Conservation (phyloP, 164 flowering plant species). For the Houttuynia cordata region DNA sequence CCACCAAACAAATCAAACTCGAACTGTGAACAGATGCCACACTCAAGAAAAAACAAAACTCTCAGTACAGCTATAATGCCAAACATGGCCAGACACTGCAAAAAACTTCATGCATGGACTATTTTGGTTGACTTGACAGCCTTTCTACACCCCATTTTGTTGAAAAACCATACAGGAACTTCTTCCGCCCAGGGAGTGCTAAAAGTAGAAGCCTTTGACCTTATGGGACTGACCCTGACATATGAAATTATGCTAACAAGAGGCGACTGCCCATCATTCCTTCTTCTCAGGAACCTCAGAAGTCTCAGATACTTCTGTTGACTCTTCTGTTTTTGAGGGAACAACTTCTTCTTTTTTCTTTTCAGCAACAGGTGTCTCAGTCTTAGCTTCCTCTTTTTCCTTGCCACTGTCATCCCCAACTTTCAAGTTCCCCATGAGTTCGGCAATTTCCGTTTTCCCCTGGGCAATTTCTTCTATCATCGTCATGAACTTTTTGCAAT, state of each 20-base stretch:
- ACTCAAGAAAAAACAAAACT: not conserved
- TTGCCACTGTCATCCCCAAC: slow-evolving; percentile 11
- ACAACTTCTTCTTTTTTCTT: slow-evolving; percentile 4
- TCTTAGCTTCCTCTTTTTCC: slow-evolving; percentile 1
- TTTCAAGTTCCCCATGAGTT: slow-evolving; percentile 22
- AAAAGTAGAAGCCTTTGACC: not conserved
- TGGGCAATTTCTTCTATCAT: slow-evolving; percentile 25
- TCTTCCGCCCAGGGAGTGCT: not conserved
- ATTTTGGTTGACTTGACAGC: not conserved
- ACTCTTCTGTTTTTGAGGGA: slow-evolving; percentile 3
- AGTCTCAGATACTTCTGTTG: not conserved
- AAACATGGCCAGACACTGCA: not conserved
- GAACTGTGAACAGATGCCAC: not conserved
- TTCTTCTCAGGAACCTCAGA: slow-evolving; percentile 8
- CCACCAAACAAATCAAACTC: not conserved
- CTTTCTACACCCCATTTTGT: not conserved
- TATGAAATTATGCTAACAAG: not conserved
- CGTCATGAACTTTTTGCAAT: slow-evolving; percentile 29
- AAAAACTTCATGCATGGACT: not conserved
- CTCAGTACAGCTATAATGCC: not conserved
- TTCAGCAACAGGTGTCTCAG: not conserved
- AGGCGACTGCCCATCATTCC: not conserved
- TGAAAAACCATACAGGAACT: not conserved
- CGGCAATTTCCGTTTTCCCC: slow-evolving; percentile 16
- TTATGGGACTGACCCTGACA: not conserved